A percentile compares a stretch with the other conserved stretches of the same genome.
Evolutionary conservation across 225 moss, liverwort and hornwort species (phyloP).

Genomic region (Takakia lepidozioides): DNA sequence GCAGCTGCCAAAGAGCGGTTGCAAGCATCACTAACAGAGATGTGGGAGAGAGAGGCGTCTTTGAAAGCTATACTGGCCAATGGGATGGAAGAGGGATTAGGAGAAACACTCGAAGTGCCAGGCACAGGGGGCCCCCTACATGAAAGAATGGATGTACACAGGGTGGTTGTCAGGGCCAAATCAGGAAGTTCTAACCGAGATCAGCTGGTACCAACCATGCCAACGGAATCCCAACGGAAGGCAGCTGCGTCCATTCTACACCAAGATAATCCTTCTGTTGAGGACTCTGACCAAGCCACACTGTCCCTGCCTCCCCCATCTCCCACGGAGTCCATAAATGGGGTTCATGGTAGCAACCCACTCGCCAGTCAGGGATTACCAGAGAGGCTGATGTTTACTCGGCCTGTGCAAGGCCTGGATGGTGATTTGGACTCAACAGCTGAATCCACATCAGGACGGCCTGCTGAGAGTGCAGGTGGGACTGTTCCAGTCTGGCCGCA

Average conservation of each 20-base stretch:
- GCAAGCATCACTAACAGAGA: constrained; percentile 35
- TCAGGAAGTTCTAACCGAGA: constrained; percentile 33
- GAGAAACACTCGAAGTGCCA: constrained; percentile 37
- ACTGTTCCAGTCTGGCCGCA: constrained; percentile 88
- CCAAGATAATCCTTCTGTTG: constrained; percentile 15
- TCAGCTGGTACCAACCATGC: constrained; percentile 50
- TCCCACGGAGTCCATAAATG: not conserved
- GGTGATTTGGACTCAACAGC: constrained; percentile 88
- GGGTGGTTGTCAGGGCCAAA: constrained; percentile 32
- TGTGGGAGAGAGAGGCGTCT: constrained; percentile 55
- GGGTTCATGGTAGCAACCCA: too few relatives aligned
- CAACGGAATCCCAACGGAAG: constrained; percentile 37
- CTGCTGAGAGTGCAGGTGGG: constrained; percentile 48
- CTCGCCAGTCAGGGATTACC: constrained; percentile 6
- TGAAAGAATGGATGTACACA: constrained; percentile 47
- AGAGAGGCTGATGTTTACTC: constrained; percentile 25
- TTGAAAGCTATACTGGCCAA: constrained; percentile 39
- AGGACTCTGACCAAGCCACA: constrained; percentile 30
- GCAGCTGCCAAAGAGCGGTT: constrained; percentile 24
- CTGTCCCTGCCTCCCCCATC: constrained; percentile 12
- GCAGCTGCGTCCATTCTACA: constrained; percentile 40
- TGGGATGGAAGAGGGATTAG: constrained; percentile 45
- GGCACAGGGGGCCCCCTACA: constrained; percentile 16
- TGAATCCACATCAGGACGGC: constrained; percentile 63
- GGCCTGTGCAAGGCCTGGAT: constrained; percentile 49